Base-by-base conservation (phyloP, 495 filamentous ascomycete species). In the Cenococcum geophilum region DNA sequence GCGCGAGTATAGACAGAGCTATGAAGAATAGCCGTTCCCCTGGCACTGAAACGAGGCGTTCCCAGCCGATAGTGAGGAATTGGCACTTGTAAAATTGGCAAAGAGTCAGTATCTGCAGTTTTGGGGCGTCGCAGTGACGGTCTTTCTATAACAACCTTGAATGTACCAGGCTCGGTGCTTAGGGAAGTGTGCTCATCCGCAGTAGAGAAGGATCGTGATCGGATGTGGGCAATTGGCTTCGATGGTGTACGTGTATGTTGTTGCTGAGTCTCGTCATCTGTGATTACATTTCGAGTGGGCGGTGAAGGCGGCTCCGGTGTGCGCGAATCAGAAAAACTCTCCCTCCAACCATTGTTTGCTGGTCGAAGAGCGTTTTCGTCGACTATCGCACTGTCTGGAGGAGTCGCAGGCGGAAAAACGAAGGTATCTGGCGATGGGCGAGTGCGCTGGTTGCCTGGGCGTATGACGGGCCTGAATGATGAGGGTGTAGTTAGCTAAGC, bases 61-160 rank as follows among this genome's bases (percentile, higher is more conserved):
- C 90, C 91, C 57, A 97, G 78, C 57, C 86, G 84, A 76, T 95
- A 95, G 62, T 89, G 86, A 43, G 93, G 91, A 58, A 97, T 95
- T 8, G 87, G 82, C 37, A 92, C 80, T 63, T 95, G 84, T 51
- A 96, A 72, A 42, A 85, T 74, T 18, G 84, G 84, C 42, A 79
- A 72, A 23, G 68, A 72, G 61, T 74, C 68, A 62, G 83, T 80
- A 64, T 88, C 84, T n/a, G 83, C 77, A 16, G 88, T 87, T 68
- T 83, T 88, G 9, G 89, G 83, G 32, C 78, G 76, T 42, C 45
- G 64, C 75, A 77, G 75, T 25, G 83, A 80, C 47, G 89, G 82
- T 61, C 89, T 80, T 61, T 93, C 89, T 62, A 96, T 95, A 55
- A 93, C 84, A 61, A 95, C 84, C 71, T 88, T 91, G 73, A 93